Evolutionary conservation across 1,284 basidiomycete genomes (phyloP).

Genomic region (Apiotrichum siamense): DNA sequence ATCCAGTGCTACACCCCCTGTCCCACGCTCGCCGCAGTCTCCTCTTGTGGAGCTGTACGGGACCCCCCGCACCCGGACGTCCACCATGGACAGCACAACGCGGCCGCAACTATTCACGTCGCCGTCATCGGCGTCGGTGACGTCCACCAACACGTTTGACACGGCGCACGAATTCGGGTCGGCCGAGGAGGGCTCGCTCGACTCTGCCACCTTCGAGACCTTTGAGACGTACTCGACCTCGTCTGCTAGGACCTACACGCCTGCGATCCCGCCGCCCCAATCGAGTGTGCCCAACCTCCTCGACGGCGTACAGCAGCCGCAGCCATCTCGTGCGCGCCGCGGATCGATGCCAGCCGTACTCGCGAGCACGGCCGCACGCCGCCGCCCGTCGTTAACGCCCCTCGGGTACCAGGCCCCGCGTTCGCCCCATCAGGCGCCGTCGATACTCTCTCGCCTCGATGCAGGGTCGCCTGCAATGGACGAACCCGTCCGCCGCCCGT

Average conservation of each 20-base stretch:
- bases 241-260: not conserved
- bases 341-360: not conserved
- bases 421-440: not conserved
- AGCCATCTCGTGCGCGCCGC: not conserved
- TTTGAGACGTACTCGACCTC: not conserved
- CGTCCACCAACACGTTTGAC: not conserved
- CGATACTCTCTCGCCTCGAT: not conserved
- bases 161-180: not conserved
- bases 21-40: no score
- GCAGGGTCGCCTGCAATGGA: not conserved
- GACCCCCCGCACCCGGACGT: no score
- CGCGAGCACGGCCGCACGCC: not conserved
- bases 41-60: no score
- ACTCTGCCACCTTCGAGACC: slow-evolving; percentile 2
- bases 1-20: no score
- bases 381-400: not conserved
- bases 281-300: not conserved
- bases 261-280: not conserved
- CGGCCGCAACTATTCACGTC: not conserved
- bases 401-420: not conserved
- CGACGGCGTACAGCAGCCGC: not conserved
- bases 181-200: slow-evolving; percentile 1
- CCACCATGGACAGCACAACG: not conserved
- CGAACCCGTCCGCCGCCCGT: not conserved
- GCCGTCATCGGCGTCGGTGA: not conserved